Evolutionary conservation across 495 filamentous ascomycete genomes (phyloP).

Genomic region (Penicillium paxilli): DNA sequence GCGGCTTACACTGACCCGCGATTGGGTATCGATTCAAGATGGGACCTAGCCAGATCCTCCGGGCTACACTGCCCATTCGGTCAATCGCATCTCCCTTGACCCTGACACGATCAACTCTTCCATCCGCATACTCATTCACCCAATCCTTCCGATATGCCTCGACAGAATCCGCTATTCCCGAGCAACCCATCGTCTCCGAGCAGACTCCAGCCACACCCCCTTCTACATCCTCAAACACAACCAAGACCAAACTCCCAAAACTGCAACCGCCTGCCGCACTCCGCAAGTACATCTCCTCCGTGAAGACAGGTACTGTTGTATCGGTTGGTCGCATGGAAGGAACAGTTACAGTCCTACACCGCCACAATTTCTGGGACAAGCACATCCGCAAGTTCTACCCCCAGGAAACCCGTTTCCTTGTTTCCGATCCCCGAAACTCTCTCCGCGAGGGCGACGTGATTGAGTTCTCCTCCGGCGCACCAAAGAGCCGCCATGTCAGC

Average conservation of each 20-base stretch:
- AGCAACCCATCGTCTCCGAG: neutral
- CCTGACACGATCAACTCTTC: slow-evolving; percentile 23
- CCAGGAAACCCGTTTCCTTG: slow-evolving; percentile 50
- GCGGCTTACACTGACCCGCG: too few species aligned
- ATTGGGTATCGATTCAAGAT: slow-evolving; percentile 18
- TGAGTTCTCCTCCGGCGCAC: slow-evolving; percentile 68
- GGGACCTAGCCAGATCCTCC: slow-evolving; percentile 35
- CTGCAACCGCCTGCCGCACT: slow-evolving; percentile 30
- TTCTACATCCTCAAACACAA: neutral
- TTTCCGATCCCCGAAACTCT: slow-evolving; percentile 75
- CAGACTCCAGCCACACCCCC: neutral
- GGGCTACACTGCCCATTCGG: slow-evolving; percentile 39
- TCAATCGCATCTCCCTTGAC: slow-evolving; percentile 30
- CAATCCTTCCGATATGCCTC: slow-evolving; percentile 16
- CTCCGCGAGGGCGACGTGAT: slow-evolving; percentile 76
- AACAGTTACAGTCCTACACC: slow-evolving; percentile 41
- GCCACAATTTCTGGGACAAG: slow-evolving; percentile 37
- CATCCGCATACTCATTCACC: slow-evolving; percentile 17
- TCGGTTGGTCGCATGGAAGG: slow-evolving; percentile 48
- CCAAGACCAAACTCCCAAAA: neutral
- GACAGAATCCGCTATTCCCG: slow-evolving; percentile 18
- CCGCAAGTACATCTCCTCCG: slow-evolving; percentile 39
- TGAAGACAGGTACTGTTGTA: slow-evolving; percentile 45
- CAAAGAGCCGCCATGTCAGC: slow-evolving; percentile 62
- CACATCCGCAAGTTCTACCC: slow-evolving; percentile 44